phyloP scores from a whole-genome alignment of 768 basidiomycete species.

The Boletus rubroflammeus region DNA sequence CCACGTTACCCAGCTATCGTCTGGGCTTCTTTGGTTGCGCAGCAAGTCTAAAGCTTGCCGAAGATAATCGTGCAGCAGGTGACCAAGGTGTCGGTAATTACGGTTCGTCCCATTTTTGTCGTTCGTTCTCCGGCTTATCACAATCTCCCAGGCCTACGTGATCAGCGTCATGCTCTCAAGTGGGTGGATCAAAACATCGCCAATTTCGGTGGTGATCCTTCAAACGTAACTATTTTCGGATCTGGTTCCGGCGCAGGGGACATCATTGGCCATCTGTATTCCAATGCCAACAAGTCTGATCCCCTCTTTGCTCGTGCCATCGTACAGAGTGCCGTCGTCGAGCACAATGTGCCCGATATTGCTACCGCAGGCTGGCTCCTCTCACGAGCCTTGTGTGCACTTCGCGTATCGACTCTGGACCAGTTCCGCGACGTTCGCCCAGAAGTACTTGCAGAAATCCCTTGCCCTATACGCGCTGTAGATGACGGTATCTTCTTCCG shows the following conservation, averaged over 20 bases:
- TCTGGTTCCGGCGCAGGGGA: conserved; percentile 46
- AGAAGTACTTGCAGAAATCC: conserved; percentile 52
- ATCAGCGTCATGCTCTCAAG: conserved; percentile 61
- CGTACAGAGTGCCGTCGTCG: conserved; percentile 67
- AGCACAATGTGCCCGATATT: conserved; percentile 58
- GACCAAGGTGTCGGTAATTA: conserved; percentile 78
- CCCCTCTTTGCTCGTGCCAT: conserved; percentile 74
- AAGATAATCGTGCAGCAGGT: conserved; percentile 61
- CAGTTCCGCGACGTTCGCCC: conserved; percentile 59
- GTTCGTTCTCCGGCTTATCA: conserved; percentile 2
- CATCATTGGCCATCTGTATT: conserved; percentile 61
- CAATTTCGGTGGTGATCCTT: conserved; percentile 66
- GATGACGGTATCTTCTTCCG: conserved; percentile 72
- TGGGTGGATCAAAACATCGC: conserved; percentile 59
- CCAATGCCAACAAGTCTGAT: conserved; percentile 50
- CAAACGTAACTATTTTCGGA: conserved; percentile 41
- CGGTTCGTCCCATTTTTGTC: conserved; percentile 40
- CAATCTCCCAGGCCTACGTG: conserved; percentile 48
- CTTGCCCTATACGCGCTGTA: conserved; percentile 49
- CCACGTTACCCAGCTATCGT: conserved; percentile 52
- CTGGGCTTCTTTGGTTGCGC: conserved; percentile 75
- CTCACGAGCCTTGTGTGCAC: conserved; percentile 55
- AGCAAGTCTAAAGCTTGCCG: conserved; percentile 58
- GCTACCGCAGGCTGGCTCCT: conserved; percentile 63
- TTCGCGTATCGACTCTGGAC: conserved; percentile 53